Conservation (phyloP, 352 stramenopile genomes). For the Phytophthora tubulina region DNA sequence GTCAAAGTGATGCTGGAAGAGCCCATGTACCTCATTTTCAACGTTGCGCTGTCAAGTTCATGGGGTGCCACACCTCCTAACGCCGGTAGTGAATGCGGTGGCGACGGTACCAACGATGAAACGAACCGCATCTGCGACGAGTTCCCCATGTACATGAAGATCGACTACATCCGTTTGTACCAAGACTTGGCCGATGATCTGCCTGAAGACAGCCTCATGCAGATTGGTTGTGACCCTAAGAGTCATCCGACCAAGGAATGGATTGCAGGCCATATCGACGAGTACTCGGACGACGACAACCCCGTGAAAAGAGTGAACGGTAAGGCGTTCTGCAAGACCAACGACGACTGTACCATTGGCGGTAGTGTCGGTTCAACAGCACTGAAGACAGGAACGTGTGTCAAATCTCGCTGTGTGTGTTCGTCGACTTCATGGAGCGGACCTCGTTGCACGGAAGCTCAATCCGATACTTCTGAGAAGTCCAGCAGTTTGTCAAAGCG, state of each 20-base stretch:
- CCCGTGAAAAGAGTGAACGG: conserved; percentile 53
- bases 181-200: conserved; percentile 57
- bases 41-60: conserved; percentile 91
- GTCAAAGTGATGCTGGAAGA: conserved; percentile 85
- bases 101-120: conserved; percentile 50
- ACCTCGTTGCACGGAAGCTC: conserved; percentile 52
- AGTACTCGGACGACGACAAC: conserved; percentile 73
- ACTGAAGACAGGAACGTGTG: conserved; percentile 61
- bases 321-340: conserved; percentile 54
- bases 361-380: conserved; percentile 14
- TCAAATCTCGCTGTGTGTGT: conserved; percentile 65
- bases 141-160: conserved; percentile 82
- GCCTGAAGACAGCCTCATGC: conserved; percentile 58
- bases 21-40: conserved; percentile 95
- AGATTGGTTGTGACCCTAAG: conserved; percentile 61
- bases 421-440: conserved; percentile 60
- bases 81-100: conserved; percentile 54
- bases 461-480: conserved; percentile 44
- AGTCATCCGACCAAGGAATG: conserved; percentile 71
- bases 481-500: conserved; percentile 39
- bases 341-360: conserved; percentile 72
- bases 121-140: conserved; percentile 67
- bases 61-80: conserved; percentile 84
- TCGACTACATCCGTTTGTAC: conserved; percentile 80
- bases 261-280: conserved; percentile 70